Base-by-base conservation (phyloP, 257 asterid species). In the Solanum okadae region DNA sequence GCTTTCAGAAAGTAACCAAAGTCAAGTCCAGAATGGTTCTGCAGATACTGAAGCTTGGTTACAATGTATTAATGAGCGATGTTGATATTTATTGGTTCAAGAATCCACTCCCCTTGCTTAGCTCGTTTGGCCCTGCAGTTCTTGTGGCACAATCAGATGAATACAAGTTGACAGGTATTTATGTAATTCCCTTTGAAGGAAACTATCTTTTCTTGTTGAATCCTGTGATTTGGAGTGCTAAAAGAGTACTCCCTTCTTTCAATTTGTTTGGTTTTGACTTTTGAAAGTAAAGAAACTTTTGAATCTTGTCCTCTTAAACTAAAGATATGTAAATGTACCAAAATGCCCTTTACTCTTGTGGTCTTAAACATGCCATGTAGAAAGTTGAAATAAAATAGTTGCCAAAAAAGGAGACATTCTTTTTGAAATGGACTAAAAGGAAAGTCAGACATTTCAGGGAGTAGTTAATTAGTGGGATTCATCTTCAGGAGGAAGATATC, bases 101-200 rank as follows among this genome's bases (percentile, higher is more conserved):
- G 91, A 94, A 94, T 94, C 98, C 99, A 78, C 90, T 96, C 85
- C 90, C 92, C 83, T 92, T 94, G 85, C 98, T 96, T 83, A 93
- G 89, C 78, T 94, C 98, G 68, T 95, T 96, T 79, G 98, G 98
- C 72, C 95, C 98, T 85, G 93, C 91, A 65, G 93, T 93, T 90
- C 94, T 97, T 22, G 95, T 92, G 29, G 98, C 96, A 34, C 99
- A 96, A 83, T 97, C 99, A 31, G 99, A 97, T 90, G 98, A 97
- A 90, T 95, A 91, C 91, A 94, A 93, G 76, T 84, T 56, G 37
- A 91, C 95, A 87, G 98, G 99, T 96, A 92, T 56, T 88, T 65
- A 71, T 49, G 44, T 52, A 82, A 31, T 71, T 86, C 29, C 59
- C 27, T 25, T 27, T 31, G 44, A 16, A 81, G n/a, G 49, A 59